Evolutionary conservation across 192 early-diverging fungal genomes (phyloP), one percentile per base, ranked within the genome.

Genomic region (Coemansia sp.): DNA sequence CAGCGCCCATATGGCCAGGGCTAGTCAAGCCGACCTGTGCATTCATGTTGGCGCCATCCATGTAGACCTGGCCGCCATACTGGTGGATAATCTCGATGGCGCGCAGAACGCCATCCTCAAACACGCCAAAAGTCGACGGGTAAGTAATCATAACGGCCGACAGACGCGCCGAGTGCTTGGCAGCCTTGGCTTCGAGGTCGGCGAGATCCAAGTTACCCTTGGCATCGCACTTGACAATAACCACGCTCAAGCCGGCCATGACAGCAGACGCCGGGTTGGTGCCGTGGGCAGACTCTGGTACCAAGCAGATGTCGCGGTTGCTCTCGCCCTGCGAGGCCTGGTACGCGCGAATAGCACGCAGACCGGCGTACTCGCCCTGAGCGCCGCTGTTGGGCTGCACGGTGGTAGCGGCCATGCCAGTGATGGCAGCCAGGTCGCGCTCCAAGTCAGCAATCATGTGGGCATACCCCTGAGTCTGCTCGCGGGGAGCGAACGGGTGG

Each of bases 311-410:
- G 73, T 97, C 86, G 69, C 97, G 94, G 48, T 94, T 87, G 37
- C 57, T 55, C 57, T 99, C 86, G 61, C 95, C 94, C 48, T 87
- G 85, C 36, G 93, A 88, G 20, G 86, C 79, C 67, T 95, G 93
- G 85, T 93, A 98, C n/a, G 95, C 93, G 61, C 88, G 90, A 75
- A 99, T 99, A 37, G 87, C 86, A 45, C 95, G 91, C 37, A 99
- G 89, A 70, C 97, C 97, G 47, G 97, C 89, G 83, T 96, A 99
- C 83, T 99, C 97, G 72, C 97, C 97, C 83, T 99, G 97, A 14
- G 97, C 97, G 38, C 97, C 97, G 69, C 91, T 93, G 89, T 99
- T 99, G 73, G 97, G 97, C 86, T 99, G 97, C 52, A 99, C 86
- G 3, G 91, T 94, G 47, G 94, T 88, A 68, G 86, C 87, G 68